Evolutionary conservation across 768 basidiomycete genomes (phyloP).

Genomic region (Phylloporus sp.): DNA sequence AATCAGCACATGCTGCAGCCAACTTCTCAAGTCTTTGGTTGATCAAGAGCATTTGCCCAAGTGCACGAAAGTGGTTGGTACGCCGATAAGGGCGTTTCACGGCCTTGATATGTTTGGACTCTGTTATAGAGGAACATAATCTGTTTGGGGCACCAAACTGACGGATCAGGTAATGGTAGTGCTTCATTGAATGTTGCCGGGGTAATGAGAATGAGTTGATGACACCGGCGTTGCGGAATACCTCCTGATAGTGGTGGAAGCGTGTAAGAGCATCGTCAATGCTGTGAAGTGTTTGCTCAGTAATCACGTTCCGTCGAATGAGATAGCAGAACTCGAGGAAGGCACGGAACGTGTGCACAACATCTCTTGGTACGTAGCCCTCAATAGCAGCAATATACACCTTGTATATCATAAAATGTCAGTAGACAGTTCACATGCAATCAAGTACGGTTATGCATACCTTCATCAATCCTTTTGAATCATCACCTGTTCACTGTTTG

Average conservation of each 20-base stretch:
- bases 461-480: too few species aligned
- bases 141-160: neutral
- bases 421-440: too few species aligned
- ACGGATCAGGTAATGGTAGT: neutral
- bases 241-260: slow-evolving; percentile 21
- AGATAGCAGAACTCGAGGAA: slow-evolving; percentile 10
- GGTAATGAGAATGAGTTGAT: slow-evolving; percentile 25
- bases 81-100: neutral
- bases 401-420: too few species aligned
- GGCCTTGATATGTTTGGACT: too few species aligned
- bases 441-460: too few species aligned
- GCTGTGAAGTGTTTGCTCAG: slow-evolving; percentile 12
- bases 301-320: slow-evolving; percentile 15
- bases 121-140: neutral
- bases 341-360: slow-evolving; percentile 15
- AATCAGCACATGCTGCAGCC: neutral
- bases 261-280: slow-evolving; percentile 14
- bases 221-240: slow-evolving; percentile 18
- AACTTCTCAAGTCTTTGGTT: neutral
- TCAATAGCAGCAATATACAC: slow-evolving; percentile 30
- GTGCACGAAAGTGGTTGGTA: neutral
- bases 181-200: slow-evolving; percentile 29
- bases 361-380: slow-evolving; percentile 17
- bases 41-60: neutral
- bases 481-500: too few species aligned